Conservation (phyloP, 2,329 filamentous ascomycete species). For the Penicillium sp. region DNA sequence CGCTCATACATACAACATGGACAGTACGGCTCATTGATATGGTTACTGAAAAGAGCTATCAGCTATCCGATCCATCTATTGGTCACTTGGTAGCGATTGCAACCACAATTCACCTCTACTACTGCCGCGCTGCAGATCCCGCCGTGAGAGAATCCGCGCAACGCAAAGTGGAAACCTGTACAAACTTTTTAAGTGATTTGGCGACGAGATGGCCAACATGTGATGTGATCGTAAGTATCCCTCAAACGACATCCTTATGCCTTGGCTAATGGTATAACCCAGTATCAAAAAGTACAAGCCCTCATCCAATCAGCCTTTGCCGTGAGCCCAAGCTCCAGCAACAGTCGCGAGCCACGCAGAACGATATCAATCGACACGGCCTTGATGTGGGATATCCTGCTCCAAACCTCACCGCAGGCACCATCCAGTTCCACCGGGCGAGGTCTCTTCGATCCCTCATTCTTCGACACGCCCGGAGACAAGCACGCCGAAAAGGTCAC, state of each 20-base stretch:
- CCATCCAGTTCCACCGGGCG: constrained; percentile 8
- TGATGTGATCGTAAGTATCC: constrained; percentile 24
- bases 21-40: constrained; percentile 56
- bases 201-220: constrained; percentile 29
- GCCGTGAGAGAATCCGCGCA: constrained; percentile 26
- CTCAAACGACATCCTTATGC: too few relatives aligned
- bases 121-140: constrained; percentile 52
- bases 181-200: constrained; percentile 26
- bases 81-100: constrained; percentile 54
- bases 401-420: constrained; percentile 22
- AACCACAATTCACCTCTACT: constrained; percentile 56
- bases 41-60: constrained; percentile 52
- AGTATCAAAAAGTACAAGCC: constrained; percentile 30
- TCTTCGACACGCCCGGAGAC: constrained; percentile 18
- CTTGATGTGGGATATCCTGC: constrained; percentile 36
- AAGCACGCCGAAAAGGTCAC: constrained; percentile 12
- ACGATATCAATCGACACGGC: constrained; percentile 34
- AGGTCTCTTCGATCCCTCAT: constrained; percentile 27
- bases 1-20: constrained; percentile 55
- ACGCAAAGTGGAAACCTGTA: constrained; percentile 28
- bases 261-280: not conserved
- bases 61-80: constrained; percentile 54
- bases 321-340: constrained; percentile 13
- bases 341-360: constrained; percentile 14
- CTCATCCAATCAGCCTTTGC: constrained; percentile 31